These are phyloP conservation scores for Cavenderia fasciculata DNA, from an alignment of 78 protist species.

Conservation along the genomic window DNA sequence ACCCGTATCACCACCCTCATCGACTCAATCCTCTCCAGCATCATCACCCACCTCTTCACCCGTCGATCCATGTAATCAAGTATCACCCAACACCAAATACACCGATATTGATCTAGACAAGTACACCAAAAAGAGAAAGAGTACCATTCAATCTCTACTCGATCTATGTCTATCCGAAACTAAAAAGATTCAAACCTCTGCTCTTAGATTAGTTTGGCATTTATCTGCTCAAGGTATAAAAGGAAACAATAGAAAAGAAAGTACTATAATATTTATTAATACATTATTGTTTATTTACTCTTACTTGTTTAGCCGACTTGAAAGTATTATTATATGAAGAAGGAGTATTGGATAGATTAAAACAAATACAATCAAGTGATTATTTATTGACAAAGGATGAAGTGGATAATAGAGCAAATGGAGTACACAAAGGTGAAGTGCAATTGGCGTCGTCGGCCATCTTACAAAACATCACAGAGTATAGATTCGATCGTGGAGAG, in stretches of 20 bases:
- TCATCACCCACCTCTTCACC: background rate
- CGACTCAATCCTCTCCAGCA: slow-evolving; percentile 27
- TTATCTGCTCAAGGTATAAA: slow-evolving; percentile 75
- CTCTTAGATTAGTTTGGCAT: slow-evolving; percentile 72
- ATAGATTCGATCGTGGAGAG: slow-evolving; percentile 73
- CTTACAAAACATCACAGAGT: slow-evolving; percentile 67
- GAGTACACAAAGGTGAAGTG: slow-evolving; percentile 62
- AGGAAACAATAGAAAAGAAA: no score
- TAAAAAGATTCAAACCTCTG: slow-evolving; percentile 58
- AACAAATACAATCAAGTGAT: slow-evolving; percentile 22
- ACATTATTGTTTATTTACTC: background rate
- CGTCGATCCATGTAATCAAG: slow-evolving; percentile 16
- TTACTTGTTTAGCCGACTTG: slow-evolving; percentile 38
- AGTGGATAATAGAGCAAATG: slow-evolving; percentile 25
- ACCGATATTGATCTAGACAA: slow-evolving; percentile 62
- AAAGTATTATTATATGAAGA: slow-evolving; percentile 73
- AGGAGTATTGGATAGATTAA: slow-evolving; percentile 72
- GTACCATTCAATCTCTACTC: slow-evolving; percentile 39
- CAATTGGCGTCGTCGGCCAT: slow-evolving; percentile 68
- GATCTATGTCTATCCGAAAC: slow-evolving; percentile 65
- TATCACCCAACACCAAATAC: slow-evolving; percentile 63
- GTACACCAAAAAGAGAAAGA: slow-evolving; percentile 44
- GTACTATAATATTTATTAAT: background rate
- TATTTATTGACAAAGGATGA: background rate
- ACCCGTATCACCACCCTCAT: background rate